Evolutionary conservation across 805 yeast species (phyloP).

Genomic region (Saturnispora gosingensis): DNA sequence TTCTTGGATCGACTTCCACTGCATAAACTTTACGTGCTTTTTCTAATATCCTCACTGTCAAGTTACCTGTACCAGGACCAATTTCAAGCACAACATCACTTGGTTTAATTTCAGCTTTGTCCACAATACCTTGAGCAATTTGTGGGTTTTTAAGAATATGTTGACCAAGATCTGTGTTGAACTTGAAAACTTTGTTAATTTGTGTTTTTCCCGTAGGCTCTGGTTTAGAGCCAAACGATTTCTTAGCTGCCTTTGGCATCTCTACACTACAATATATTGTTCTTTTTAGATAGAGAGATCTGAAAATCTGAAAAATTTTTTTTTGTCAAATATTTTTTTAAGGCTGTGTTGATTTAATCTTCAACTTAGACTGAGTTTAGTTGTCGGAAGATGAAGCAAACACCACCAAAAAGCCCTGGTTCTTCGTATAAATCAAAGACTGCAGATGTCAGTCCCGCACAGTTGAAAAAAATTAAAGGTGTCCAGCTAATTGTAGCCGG

Average conservation of each 20-base stretch:
- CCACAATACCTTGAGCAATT: constrained; percentile 97
- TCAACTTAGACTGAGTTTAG: neutral
- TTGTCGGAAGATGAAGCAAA: neutral
- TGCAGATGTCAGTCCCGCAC: constrained; percentile 15
- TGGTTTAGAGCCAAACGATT: constrained; percentile 46
- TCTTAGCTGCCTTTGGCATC: constrained; percentile 60
- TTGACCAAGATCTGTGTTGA: constrained; percentile 95
- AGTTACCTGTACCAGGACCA: constrained; percentile 98
- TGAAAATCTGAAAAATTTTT: neutral
- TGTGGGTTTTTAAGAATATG: constrained; percentile 93
- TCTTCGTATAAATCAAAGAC: constrained; percentile 10
- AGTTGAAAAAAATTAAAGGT: constrained; percentile 19
- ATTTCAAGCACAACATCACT: constrained; percentile 91
- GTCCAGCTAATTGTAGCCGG: constrained; percentile 28
- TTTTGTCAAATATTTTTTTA: constrained; percentile 1
- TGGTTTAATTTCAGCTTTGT: constrained; percentile 87
- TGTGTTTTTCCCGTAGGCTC: constrained; percentile 58
- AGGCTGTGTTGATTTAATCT: neutral
- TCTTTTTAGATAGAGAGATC: constrained; percentile 1
- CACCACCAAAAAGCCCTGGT: constrained; percentile 3
- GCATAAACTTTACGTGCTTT: constrained; percentile 93
- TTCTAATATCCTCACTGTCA: constrained; percentile 86
- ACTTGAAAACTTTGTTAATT: constrained; percentile 80
- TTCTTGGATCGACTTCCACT: constrained; percentile 98
- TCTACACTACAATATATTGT: neutral